phyloP scores from a whole-genome alignment of 2,329 filamentous ascomycete species.

The Epichloe sibirici region DNA sequence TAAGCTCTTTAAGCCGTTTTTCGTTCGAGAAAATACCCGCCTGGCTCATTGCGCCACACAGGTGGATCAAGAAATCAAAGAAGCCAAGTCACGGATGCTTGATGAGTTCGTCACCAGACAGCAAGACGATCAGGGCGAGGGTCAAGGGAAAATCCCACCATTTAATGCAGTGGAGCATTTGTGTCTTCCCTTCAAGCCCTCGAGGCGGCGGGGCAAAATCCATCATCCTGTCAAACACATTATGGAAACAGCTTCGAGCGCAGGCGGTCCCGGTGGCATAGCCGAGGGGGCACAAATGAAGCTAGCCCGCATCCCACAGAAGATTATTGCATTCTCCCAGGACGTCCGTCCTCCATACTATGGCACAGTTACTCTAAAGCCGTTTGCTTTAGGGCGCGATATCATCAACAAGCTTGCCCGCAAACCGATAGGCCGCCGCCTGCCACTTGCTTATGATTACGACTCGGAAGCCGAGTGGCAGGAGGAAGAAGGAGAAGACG shows the following conservation, averaged over 20 bases:
- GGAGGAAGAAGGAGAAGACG: conserved; percentile 57
- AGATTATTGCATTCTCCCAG: conserved; percentile 48
- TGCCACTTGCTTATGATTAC: conserved; percentile 68
- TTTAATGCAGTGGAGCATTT: conserved; percentile 37
- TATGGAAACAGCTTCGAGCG: conserved; percentile 39
- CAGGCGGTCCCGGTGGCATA: conserved; percentile 23
- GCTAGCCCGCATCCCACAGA: conserved; percentile 47
- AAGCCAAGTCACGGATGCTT: conserved; percentile 37
- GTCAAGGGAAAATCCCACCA: conserved; percentile 16
- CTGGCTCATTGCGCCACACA: conserved; percentile 49
- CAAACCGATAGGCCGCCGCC: conserved; percentile 39
- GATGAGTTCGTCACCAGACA: conserved; percentile 39
- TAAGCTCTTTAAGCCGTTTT: conserved; percentile 70
- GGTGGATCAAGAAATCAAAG: conserved; percentile 44
- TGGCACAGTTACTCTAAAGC: conserved; percentile 56
- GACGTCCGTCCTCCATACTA: conserved; percentile 60
- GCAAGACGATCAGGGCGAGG: conserved; percentile 25
- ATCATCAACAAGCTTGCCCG: conserved; percentile 40
- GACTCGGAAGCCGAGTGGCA: conserved; percentile 84
- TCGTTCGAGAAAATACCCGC: conserved; percentile 59
- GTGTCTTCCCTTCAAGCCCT: conserved; percentile 26
- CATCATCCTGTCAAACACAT: conserved; percentile 47
- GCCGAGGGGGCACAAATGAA: conserved; percentile 23
- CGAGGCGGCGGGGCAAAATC: conserved; percentile 32
- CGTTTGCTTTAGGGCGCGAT: conserved; percentile 29